phyloP scores from a whole-genome alignment of 208 protist genomes.

The Trypanosoma scelopori region DNA sequence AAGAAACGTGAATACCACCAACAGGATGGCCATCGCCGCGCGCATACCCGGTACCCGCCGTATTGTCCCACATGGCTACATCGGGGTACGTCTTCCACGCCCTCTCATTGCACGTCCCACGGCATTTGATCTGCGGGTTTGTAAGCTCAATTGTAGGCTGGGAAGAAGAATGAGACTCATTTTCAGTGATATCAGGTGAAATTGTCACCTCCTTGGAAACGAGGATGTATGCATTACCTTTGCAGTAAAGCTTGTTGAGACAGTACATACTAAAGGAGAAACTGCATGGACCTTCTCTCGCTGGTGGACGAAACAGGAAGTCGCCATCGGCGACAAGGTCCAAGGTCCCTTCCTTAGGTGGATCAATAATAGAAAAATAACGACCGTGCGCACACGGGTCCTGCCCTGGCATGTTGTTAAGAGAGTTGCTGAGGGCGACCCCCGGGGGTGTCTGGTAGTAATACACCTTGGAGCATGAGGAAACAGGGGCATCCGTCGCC shows the following conservation, averaged over 20 bases:
- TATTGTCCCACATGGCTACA: conserved; percentile 64
- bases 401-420: conserved; percentile 55
- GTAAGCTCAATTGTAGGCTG: conserved; percentile 35
- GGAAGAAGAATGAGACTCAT: neutral
- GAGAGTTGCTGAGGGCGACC: conserved; percentile 52
- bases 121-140: conserved; percentile 69
- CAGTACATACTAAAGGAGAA: conserved; percentile 81
- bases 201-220: conserved; percentile 52
- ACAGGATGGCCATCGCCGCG: conserved; percentile 57
- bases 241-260: conserved; percentile 53
- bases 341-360: conserved; percentile 42
- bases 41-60: conserved; percentile 41
- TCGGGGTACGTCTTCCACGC: conserved; percentile 73
- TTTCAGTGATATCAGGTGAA: conserved; percentile 11
- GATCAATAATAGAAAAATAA: conserved; percentile 63
- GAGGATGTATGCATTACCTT: conserved; percentile 67
- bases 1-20: conserved; percentile 56
- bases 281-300: conserved; percentile 35
- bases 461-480: conserved; percentile 71
- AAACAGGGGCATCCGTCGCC: conserved; percentile 26
- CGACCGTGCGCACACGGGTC: conserved; percentile 63
- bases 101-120: conserved; percentile 63
- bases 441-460: conserved; percentile 62
- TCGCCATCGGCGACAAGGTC: conserved; percentile 59
- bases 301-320: conserved; percentile 64